Conservation (phyloP, 306 rosid genomes). For the Fragaria nilgerrensis region DNA sequence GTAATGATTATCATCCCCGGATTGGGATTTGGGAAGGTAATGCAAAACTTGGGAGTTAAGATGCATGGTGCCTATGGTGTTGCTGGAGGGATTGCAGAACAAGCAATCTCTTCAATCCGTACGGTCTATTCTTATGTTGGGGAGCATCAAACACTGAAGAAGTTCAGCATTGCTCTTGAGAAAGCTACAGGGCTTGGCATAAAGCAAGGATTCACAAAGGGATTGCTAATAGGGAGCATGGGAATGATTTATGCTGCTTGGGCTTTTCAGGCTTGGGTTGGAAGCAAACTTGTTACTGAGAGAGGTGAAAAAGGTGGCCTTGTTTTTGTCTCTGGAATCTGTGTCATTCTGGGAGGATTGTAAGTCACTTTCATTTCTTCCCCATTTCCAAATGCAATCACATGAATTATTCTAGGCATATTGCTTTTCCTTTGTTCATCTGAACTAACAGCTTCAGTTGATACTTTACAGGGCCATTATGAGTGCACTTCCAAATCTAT, state of each 20-base stretch:
- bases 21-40: slow-evolving; percentile 52
- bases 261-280: slow-evolving; percentile 79
- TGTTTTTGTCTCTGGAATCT: slow-evolving; percentile 58
- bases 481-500: slow-evolving; percentile 73
- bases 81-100: slow-evolving; percentile 82
- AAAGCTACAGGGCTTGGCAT: slow-evolving; percentile 53
- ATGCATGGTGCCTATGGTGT: slow-evolving; percentile 53
- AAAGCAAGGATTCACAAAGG: slow-evolving; percentile 66
- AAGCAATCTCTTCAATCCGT: slow-evolving; percentile 68
- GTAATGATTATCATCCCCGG: slow-evolving; percentile 63
- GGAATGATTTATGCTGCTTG: slow-evolving; percentile 69
- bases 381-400: neutral
- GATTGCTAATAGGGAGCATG: slow-evolving; percentile 69
- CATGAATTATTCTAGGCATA: neutral
- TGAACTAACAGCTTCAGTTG: slow-evolving; percentile 9
- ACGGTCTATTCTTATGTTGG: slow-evolving; percentile 72
- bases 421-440: neutral
- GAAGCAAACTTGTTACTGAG: slow-evolving; percentile 54
- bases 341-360: slow-evolving; percentile 77
- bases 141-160: slow-evolving; percentile 56
- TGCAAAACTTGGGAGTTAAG: slow-evolving; percentile 47
- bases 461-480: slow-evolving; percentile 49
- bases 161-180: slow-evolving; percentile 52
- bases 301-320: slow-evolving; percentile 65
- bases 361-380: slow-evolving; percentile 33